Evolutionary conservation across 305 asterid species (phyloP).

Genomic region (Rubia tinctorum): DNA sequence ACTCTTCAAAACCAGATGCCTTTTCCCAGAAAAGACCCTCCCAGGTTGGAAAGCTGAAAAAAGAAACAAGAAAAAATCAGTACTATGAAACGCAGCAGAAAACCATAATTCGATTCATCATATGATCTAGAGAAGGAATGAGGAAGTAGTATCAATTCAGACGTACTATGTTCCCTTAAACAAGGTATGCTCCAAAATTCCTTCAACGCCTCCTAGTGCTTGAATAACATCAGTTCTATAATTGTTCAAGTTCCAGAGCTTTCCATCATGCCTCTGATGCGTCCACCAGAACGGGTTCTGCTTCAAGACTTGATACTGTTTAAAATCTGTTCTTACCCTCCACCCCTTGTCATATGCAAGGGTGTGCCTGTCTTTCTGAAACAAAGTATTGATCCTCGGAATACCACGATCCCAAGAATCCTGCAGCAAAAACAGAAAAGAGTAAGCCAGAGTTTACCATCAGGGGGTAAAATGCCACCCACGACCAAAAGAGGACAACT

Average conservation of each 20-base stretch:
- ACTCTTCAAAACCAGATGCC: constrained; percentile 99
- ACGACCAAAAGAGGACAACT: background rate
- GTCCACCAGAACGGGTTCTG: constrained; percentile 99
- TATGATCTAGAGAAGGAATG: background rate
- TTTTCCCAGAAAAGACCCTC: constrained; percentile 99
- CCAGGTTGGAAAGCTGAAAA: constrained; percentile 97
- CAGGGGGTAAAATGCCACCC: background rate
- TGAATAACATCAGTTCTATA: constrained; percentile 98
- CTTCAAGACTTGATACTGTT: constrained; percentile 97
- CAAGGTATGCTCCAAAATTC: constrained; percentile 96
- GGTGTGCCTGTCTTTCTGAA: constrained; percentile 98
- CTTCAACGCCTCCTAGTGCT: constrained; percentile 99
- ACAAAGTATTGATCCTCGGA: constrained; percentile 93
- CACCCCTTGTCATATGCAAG: constrained; percentile 99
- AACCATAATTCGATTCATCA: background rate
- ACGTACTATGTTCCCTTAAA: constrained; percentile 99
- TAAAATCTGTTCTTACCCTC: constrained; percentile 98
- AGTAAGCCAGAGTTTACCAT: background rate
- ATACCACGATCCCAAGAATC: constrained; percentile 99
- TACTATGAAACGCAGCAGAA: background rate
- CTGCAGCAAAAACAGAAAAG: constrained; percentile 31
- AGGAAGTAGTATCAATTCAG: background rate
- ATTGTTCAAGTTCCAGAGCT: constrained; percentile 96
- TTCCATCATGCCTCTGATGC: constrained; percentile 99
- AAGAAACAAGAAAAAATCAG: constrained; percentile 11